Base-by-base conservation (phyloP, 495 filamentous ascomycete species). In the Thermothielavioides terrestris region DNA sequence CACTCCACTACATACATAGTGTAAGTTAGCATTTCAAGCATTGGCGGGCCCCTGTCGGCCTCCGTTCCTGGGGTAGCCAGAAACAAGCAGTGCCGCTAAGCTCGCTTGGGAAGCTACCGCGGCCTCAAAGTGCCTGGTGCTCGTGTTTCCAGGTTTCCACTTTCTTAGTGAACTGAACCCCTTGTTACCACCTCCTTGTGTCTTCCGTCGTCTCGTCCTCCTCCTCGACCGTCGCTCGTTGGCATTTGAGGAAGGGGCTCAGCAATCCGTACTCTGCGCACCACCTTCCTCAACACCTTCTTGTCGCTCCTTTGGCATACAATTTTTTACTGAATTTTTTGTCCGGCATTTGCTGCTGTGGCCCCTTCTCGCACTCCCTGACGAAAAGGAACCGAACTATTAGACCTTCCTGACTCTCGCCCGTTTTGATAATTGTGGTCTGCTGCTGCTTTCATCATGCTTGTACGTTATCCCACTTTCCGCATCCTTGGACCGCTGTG, bases 241-340 rank as follows among this genome's bases (percentile, higher is more conserved):
- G 40, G 28, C 44, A 26, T 37, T 15, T 37, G 48, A 50, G 38
- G 48, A 44, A 41, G 42, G 57, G 25, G 6, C 37, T 22, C n/a
- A n/a, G n/a, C n/a, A n/a, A 12, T 20, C 44, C n/a, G 26, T 38
- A 17, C 15, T 23, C n/a, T 37, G 43, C 17, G 32, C 45, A 20
- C 5, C 18, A 17, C n/a, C 31, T 42, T 37, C 30, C 34, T n/a
- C 7, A 6, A 35, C 38, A 6, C 27, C 3, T 58, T 58, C 58
- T 57, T 15, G 58, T 61, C 58, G 40, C 58, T 61, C 58, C 26
- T 61, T 61, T 49, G 55, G 45, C 50, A 52, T 23, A 20, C n/a
- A n/a, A 6, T 15, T 42, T 34, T 52, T 42, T 21, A 22, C 34
- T 48, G 14, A 7, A 28, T 38, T 35, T 35, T 7, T n/a, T n/a